Evolutionary conservation across 2,329 filamentous ascomycete genomes (phyloP).

Genomic region (Lasiodiplodia gonubiensis): DNA sequence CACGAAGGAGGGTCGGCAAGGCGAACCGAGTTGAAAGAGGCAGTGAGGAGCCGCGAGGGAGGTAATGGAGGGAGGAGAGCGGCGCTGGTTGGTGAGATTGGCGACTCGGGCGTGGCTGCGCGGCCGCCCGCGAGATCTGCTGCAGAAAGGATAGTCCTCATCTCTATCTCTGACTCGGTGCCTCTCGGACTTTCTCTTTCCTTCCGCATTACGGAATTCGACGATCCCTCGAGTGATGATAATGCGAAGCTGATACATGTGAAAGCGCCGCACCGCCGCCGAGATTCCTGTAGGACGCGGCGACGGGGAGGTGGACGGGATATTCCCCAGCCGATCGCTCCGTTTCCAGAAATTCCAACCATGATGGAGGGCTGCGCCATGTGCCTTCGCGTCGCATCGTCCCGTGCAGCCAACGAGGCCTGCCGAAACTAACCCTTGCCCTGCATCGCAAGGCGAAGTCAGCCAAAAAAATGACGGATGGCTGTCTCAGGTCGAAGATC

Average conservation of each 20-base stretch:
- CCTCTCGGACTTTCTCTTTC: background rate
- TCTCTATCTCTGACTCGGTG: slow-evolving; percentile 1
- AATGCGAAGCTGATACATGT: slow-evolving; percentile 9
- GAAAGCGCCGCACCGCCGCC: background rate
- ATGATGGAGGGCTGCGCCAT: background rate
- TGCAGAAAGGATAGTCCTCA: slow-evolving; percentile 3
- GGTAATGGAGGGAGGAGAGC: background rate
- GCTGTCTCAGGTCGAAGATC: slow-evolving; percentile 1
- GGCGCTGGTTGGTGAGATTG: slow-evolving; percentile 14
- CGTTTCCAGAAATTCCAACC: slow-evolving; percentile 13
- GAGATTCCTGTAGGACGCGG: background rate
- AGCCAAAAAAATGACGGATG: background rate
- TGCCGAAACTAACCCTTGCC: background rate
- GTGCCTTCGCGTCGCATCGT: slow-evolving; percentile 17
- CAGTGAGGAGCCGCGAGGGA: background rate
- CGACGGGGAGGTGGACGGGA: background rate
- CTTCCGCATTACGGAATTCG: background rate
- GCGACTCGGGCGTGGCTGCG: slow-evolving; percentile 4
- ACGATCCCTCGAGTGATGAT: background rate
- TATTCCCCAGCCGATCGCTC: background rate
- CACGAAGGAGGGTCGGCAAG: slow-evolving; percentile 21
- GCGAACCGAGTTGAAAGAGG: slow-evolving; percentile 17
- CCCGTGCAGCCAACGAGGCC: background rate
- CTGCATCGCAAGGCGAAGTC: background rate
- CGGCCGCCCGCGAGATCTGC: slow-evolving; percentile 9